These are phyloP conservation scores for Quercus ilex DNA, from an alignment of 306 rosid genomes.

Conservation along the genomic window DNA sequence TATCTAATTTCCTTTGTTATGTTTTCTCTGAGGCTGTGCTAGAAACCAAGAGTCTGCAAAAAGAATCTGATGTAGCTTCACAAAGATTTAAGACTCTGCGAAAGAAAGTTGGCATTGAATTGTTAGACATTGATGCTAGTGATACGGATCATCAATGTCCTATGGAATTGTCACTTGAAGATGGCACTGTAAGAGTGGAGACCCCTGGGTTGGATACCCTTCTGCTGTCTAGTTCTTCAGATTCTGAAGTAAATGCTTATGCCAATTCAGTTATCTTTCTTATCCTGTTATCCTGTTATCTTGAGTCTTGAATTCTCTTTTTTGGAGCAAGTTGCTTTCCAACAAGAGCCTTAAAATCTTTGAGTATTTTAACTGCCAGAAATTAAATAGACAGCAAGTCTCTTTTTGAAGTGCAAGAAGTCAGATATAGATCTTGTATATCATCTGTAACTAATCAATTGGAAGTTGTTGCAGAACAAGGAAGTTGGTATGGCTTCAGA, in stretches of 20 bases:
- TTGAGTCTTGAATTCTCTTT: not conserved
- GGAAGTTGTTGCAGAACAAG: slow-evolving; percentile 28
- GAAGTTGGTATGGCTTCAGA: slow-evolving; percentile 19
- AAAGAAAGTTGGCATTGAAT: slow-evolving; percentile 11
- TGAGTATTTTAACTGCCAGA: too few species aligned
- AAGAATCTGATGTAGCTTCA: too few species aligned
- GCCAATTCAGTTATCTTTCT: not conserved
- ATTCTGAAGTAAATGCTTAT: slow-evolving; percentile 34
- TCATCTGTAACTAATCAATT: not conserved
- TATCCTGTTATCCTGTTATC: not conserved
- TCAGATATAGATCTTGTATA: not conserved
- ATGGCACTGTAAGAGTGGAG: slow-evolving; percentile 27
- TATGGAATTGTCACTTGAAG: slow-evolving; percentile 5
- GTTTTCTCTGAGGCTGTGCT: slow-evolving; percentile 6
- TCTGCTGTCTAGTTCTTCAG: slow-evolving; percentile 18
- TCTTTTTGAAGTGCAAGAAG: too few species aligned
- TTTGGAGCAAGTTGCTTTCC: too few species aligned
- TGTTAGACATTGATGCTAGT: slow-evolving; percentile 20
- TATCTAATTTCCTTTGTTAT: slow-evolving; percentile 1
- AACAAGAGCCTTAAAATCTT: too few species aligned
- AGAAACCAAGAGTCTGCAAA: slow-evolving; percentile 7
- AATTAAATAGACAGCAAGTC: too few species aligned
- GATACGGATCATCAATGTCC: slow-evolving; percentile 12
- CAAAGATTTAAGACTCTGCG: too few species aligned
- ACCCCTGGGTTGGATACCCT: slow-evolving; percentile 13